phyloP scores from a whole-genome alignment of 2,329 filamentous ascomycete genomes.

The Aureobasidium melanogenum region DNA sequence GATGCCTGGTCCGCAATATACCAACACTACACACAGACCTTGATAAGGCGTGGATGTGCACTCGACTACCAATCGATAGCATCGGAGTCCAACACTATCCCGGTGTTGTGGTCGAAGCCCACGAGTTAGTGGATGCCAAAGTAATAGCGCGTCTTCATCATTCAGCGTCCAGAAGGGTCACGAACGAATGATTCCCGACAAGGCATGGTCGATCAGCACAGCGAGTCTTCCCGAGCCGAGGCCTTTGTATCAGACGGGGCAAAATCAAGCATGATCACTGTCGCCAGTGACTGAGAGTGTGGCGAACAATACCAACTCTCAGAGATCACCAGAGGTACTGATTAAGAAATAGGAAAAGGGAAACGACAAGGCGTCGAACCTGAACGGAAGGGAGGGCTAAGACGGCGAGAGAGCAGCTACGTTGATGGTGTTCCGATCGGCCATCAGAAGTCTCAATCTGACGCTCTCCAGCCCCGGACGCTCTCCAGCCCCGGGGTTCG shows the following conservation, averaged over 20 bases:
- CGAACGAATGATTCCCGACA: neutral
- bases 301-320: too few species aligned
- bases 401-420: neutral
- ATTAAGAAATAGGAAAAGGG: neutral
- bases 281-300: neutral
- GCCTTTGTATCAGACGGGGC: neutral
- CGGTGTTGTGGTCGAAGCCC: neutral
- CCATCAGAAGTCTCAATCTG: neutral
- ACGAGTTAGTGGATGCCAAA: neutral
- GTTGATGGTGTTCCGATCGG: neutral
- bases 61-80: conserved; percentile 3
- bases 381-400: neutral
- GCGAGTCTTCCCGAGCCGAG: neutral
- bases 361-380: neutral
- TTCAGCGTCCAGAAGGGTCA: neutral
- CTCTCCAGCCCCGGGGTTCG: neutral
- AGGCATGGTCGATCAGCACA: conserved; percentile 1
- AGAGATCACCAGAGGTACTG: neutral
- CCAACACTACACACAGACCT: conserved; percentile 3
- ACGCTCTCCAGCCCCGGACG: neutral
- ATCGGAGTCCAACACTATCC: neutral
- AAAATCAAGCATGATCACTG: neutral
- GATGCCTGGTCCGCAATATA: conserved; percentile 5
- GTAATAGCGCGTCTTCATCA: neutral
- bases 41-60: neutral